phyloP scores from a whole-genome alignment of 2,329 filamentous ascomycete genomes.

The Scedosporium dehoogii region DNA sequence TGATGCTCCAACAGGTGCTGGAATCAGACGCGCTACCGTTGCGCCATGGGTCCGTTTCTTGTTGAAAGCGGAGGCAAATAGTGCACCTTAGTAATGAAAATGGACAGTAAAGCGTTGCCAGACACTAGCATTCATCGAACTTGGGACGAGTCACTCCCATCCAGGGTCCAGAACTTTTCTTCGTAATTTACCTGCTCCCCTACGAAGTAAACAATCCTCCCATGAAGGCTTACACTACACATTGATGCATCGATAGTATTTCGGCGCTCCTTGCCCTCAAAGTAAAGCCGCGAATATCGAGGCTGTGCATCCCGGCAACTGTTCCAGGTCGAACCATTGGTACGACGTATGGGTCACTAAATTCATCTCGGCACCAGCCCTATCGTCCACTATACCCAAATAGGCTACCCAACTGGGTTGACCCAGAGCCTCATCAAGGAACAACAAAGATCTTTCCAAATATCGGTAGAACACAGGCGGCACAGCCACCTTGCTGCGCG shows the following conservation, averaged over 20 bases:
- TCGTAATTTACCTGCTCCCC: not conserved
- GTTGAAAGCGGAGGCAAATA: too few relatives aligned
- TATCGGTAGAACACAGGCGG: too few relatives aligned
- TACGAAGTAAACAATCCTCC: not conserved
- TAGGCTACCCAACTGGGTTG: too few relatives aligned
- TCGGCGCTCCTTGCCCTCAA: not conserved
- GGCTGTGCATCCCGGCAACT: not conserved
- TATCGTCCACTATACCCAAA: not conserved
- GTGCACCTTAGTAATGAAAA: too few relatives aligned
- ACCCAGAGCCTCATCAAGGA: too few relatives aligned
- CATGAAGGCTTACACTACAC: not conserved
- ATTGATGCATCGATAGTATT: not conserved
- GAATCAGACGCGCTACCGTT: conserved; percentile 6
- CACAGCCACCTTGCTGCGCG: not conserved
- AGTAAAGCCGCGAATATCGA: not conserved
- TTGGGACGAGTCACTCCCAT: too few relatives aligned
- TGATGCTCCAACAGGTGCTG: not conserved
- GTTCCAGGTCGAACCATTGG: not conserved
- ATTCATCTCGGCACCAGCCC: not conserved
- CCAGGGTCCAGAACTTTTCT: not conserved
- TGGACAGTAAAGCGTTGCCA: too few relatives aligned
- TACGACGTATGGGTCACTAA: not conserved
- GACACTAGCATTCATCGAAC: too few relatives aligned
- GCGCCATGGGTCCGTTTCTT: not conserved
- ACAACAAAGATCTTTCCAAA: too few relatives aligned